Evolutionary conservation across 768 basidiomycete species (phyloP).

Genomic region (Naematelia aurantialba): DNA sequence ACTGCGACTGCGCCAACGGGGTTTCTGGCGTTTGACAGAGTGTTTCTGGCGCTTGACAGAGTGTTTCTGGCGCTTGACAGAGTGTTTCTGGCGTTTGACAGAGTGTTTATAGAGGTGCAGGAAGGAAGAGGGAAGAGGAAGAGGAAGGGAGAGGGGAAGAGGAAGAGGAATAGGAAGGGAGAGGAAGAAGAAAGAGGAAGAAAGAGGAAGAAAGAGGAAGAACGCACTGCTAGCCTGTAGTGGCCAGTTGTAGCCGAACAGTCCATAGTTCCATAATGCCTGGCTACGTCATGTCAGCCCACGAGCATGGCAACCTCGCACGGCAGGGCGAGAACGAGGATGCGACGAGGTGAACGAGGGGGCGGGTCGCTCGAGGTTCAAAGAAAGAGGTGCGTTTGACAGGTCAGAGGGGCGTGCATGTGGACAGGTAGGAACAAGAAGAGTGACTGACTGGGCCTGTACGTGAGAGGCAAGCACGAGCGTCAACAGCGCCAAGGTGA

Average conservation of each 20-base stretch:
- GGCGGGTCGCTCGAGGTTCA: no score
- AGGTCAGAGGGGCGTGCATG: no score
- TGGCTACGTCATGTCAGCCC: no score
- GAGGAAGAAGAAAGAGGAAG: neutral
- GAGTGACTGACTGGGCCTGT: neutral
- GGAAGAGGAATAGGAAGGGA: neutral
- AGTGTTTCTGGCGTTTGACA: neutral
- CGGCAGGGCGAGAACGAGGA: no score
- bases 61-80: neutral
- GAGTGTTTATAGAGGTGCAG: neutral
- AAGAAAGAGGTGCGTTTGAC: no score
- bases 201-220: neutral
- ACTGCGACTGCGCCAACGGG: no score
- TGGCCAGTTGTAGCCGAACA: constrained; percentile 41
- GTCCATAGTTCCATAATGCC: constrained; percentile 32
- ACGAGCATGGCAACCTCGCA: no score
- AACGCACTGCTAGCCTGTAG: constrained; percentile 25
- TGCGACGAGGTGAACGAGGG: no score
- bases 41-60: neutral
- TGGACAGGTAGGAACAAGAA: neutral
- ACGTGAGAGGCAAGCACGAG: neutral
- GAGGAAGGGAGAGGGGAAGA: constrained; percentile 3
- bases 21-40: neutral
- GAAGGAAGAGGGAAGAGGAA: no score
- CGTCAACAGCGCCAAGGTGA: neutral